Conservation (phyloP, 2,329 filamentous ascomycete genomes). For the Chaetomiaceae sp. region DNA sequence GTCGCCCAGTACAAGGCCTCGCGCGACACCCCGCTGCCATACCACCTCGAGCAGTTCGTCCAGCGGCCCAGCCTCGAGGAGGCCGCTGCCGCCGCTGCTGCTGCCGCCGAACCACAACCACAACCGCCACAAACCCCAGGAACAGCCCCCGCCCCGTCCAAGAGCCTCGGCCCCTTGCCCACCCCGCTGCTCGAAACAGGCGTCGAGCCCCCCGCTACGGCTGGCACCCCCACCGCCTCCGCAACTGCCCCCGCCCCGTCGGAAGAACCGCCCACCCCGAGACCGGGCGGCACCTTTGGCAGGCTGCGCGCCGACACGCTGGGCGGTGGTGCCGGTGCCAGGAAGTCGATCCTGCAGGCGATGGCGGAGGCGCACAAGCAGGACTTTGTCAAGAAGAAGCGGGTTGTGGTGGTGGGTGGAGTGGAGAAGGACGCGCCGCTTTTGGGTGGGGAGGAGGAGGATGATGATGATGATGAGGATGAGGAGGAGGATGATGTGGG, state of each 20-base stretch:
- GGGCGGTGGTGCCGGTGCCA: too few species aligned
- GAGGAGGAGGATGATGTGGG: conserved; percentile 30
- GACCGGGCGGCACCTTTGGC: conserved; percentile 24
- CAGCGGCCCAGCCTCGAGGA: conserved; percentile 36
- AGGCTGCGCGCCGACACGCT: conserved; percentile 28
- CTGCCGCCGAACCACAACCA: not conserved
- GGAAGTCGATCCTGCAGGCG: conserved; percentile 49
- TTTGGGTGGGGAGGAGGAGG: conserved; percentile 8
- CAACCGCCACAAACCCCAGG: not conserved
- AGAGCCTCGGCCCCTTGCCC: not conserved
- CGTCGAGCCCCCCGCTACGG: not conserved
- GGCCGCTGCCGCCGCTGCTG: conserved; percentile 14
- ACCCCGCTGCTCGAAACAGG: not conserved
- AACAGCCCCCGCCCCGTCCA: not conserved
- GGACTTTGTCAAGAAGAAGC: conserved; percentile 85
- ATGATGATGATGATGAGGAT: conserved; percentile 6
- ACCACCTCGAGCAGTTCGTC: conserved; percentile 51
- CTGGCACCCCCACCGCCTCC: not conserved
- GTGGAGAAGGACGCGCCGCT: conserved; percentile 11
- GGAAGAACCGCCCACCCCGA: too few species aligned
- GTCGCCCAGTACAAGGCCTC: conserved; percentile 86
- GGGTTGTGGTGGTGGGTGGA: conserved; percentile 32
- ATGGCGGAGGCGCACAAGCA: conserved; percentile 79
- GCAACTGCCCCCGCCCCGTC: conserved; percentile 8
- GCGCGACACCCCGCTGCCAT: conserved; percentile 80